phyloP scores from a whole-genome alignment of 345 rosid genomes.

The Eucalyptus urophylla region DNA sequence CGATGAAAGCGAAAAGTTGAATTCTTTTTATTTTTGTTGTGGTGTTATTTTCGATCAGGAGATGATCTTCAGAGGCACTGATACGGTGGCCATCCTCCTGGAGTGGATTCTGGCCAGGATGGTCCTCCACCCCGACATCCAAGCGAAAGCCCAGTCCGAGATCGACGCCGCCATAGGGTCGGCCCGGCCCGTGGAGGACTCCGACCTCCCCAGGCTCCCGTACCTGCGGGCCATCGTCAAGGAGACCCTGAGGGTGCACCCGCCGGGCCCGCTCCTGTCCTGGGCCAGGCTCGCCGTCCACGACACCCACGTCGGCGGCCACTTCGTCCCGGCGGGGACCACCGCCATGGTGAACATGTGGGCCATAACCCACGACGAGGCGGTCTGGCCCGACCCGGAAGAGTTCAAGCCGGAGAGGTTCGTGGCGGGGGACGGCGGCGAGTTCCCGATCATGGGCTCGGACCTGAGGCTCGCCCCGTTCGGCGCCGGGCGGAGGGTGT shows the following conservation, averaged over 20 bases:
- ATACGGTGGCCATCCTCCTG: conserved; percentile 43
- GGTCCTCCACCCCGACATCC: conserved; percentile 43
- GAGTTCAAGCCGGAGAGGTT: conserved; percentile 62
- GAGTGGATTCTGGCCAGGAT: conserved; percentile 64
- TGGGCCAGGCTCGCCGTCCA: conserved; percentile 84
- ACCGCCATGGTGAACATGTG: conserved; percentile 96
- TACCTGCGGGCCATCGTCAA: conserved; percentile 59
- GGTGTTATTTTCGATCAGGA: conserved; percentile 12
- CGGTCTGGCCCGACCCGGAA: conserved; percentile 39
- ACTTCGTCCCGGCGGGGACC: conserved; percentile 66
- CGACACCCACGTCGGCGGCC: conserved; percentile 41
- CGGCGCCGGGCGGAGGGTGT: conserved; percentile 35
- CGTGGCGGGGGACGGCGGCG: conserved; percentile 6
- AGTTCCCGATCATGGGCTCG: conserved; percentile 23
- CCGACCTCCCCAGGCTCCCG: conserved; percentile 44
- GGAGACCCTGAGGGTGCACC: conserved; percentile 72
- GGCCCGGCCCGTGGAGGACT: conserved; percentile 19
- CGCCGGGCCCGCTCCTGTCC: conserved; percentile 86
- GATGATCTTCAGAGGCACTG: conserved; percentile 60
- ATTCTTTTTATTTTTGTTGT: neutral
- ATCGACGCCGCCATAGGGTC: conserved; percentile 28
- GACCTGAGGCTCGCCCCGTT: conserved; percentile 41
- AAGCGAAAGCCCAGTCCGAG: conserved; percentile 50
- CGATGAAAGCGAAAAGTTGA: neutral
- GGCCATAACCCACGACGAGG: conserved; percentile 63